Evolutionary conservation across 208 protist genomes (phyloP), one percentile per base, ranked within the genome.

Genomic region (Leishmania gerbilli): DNA sequence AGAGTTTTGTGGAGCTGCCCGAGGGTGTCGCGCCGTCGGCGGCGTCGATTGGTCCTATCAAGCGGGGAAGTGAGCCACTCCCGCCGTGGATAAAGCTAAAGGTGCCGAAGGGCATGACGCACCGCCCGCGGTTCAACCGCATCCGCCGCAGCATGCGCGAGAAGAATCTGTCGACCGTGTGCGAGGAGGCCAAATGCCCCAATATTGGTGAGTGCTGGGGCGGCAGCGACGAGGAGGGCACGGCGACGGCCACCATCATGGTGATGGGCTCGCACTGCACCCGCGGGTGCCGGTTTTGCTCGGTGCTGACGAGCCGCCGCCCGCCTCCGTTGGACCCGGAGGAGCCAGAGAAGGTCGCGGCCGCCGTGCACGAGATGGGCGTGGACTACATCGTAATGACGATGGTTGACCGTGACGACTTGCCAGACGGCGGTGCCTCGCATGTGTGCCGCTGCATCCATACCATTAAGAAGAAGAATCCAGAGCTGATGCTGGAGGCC

Each of bases 121-220:
- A 95, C 83, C 91, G 82, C 45, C 91, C 92, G 4, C 93, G 95
- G 15, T 98, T 93, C 84, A 95, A 97, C 80, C 84, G 82, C 40
- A 93, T 98, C 31, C 91, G 92, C 42, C 82, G 80, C 42, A 91
- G 87, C 53, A 96, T 98, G 91, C 88, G 93, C 24, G 91, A 90
- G 65, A 96, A 97, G 79, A 91, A 94, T 67, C 91, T 98, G 9
- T 95, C 95, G 17, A 98, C 96, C 3, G 95, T 98, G 47, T 98
- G 96, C 76, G 93, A 98, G 76, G 95, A 98, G 86, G 99, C 98
- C n/a, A 98, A 98, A 77, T 99, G 99, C 89, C 98, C 98, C 5
- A 99, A 99, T 89, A 99, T 99, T 85, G 98, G 98, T 27, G 98
- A 99, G 88, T 99, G 99, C 92, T 99, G 99, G 98, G 98, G 98